A percentile compares a stretch with the other conserved stretches of the same genome.
Evolutionary conservation across 2,329 filamentous ascomycete species (phyloP).

Genomic region (Tetracladium maxilliforme): DNA sequence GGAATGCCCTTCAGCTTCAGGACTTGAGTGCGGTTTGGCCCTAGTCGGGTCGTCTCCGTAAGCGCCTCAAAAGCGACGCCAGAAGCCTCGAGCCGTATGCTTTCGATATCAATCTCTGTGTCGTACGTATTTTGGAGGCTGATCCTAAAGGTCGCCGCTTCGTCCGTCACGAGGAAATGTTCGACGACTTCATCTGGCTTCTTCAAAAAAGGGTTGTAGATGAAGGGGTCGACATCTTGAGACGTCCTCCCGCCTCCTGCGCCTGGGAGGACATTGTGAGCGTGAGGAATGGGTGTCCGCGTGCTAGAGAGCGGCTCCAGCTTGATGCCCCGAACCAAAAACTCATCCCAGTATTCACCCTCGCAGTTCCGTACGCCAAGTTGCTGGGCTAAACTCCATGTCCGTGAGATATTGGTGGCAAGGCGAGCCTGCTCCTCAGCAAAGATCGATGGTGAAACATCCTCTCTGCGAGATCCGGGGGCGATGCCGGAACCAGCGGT

Average conservation of each 20-base stretch:
- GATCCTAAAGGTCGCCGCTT: slow-evolving; percentile 63
- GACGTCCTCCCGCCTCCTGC: slow-evolving; percentile 21
- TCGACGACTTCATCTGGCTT: slow-evolving; percentile 45
- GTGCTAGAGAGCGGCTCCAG: slow-evolving; percentile 47
- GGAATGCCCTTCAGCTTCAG: slow-evolving; percentile 58
- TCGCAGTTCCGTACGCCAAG: slow-evolving; percentile 55
- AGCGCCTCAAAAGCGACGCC: slow-evolving; percentile 58
- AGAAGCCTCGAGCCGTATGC: slow-evolving; percentile 57
- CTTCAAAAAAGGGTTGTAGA: slow-evolving; percentile 88
- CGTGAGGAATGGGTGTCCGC: slow-evolving; percentile 51
- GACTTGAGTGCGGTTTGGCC: slow-evolving; percentile 71
- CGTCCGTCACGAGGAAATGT: slow-evolving; percentile 61
- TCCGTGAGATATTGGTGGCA: slow-evolving; percentile 75
- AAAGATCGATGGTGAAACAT: slow-evolving; percentile 54
- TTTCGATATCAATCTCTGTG: slow-evolving; percentile 80
- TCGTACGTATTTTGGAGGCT: slow-evolving; percentile 91
- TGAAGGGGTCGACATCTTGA: slow-evolving; percentile 58
- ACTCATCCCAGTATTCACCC: slow-evolving; percentile 95
- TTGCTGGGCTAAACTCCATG: slow-evolving; percentile 60
- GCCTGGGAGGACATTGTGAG: slow-evolving; percentile 29
- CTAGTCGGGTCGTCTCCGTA: slow-evolving; percentile 51
- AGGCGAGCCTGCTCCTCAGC: slow-evolving; percentile 76
- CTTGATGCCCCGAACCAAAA: slow-evolving; percentile 66
- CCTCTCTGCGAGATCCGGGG: slow-evolving; percentile 51
- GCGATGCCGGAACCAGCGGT: slow-evolving; percentile 71